Conservation (phyloP, 768 basidiomycete genomes). For the Amyloporia xantha region DNA sequence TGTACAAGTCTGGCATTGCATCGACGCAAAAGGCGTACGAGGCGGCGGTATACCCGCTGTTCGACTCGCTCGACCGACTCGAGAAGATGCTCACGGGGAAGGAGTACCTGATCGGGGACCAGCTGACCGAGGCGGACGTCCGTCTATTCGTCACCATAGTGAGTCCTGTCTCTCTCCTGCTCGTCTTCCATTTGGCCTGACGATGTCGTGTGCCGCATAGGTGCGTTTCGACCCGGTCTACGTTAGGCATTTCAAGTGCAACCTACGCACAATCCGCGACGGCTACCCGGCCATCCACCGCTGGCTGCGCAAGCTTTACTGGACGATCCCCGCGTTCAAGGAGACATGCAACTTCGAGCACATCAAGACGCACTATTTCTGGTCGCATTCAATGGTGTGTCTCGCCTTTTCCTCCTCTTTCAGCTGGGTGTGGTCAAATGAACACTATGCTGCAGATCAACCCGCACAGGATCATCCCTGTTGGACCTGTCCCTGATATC, state of each 20-base stretch:
- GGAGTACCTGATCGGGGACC: slow-evolving; percentile 78
- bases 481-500: slow-evolving; percentile 67
- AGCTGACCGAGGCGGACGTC: slow-evolving; percentile 77
- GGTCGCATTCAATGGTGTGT: slow-evolving; percentile 45
- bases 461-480: slow-evolving; percentile 67
- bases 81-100: slow-evolving; percentile 74
- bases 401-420: neutral
- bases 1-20: slow-evolving; percentile 89
- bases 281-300: slow-evolving; percentile 83
- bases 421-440: neutral
- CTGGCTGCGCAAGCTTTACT: slow-evolving; percentile 87
- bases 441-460: slow-evolving; percentile 51
- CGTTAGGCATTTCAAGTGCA: slow-evolving; percentile 91
- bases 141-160: slow-evolving; percentile 93
- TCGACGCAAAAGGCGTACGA: slow-evolving; percentile 76
- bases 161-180: slow-evolving; percentile 20
- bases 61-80: slow-evolving; percentile 71
- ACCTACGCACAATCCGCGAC: slow-evolving; percentile 75
- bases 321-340: slow-evolving; percentile 85
- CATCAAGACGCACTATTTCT: slow-evolving; percentile 73
- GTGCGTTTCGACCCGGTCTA: slow-evolving; percentile 90
- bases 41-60: slow-evolving; percentile 64
- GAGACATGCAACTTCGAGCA: slow-evolving; percentile 85
- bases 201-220: too few species aligned
- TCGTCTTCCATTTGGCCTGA: too few species aligned